These are phyloP conservation scores for Cercospora zeae-maydis DNA, from an alignment of 2,329 filamentous ascomycete species.

Conservation along the genomic window DNA sequence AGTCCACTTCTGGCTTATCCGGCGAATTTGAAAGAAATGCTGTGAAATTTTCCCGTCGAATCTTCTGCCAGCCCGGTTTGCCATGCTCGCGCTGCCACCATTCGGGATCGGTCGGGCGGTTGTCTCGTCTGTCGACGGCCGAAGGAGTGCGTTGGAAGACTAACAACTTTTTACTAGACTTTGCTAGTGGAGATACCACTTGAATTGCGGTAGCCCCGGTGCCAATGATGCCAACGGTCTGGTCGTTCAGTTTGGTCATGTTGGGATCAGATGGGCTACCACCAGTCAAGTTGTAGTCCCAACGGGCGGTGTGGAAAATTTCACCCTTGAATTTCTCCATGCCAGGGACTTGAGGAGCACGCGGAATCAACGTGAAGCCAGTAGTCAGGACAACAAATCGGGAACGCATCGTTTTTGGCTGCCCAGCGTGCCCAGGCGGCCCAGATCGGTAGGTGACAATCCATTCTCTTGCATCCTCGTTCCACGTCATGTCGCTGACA, in stretches of 20 bases:
- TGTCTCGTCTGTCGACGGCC: constrained; percentile 37
- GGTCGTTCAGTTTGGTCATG: constrained; percentile 38
- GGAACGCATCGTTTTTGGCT: too few species aligned
- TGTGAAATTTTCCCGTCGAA: constrained; percentile 47
- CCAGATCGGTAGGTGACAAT: too few species aligned
- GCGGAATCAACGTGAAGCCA: too few species aligned
- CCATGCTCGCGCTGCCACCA: constrained; percentile 39
- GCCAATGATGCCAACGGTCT: constrained; percentile 43
- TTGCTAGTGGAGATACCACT: constrained; percentile 39
- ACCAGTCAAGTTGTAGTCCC: constrained; percentile 44
- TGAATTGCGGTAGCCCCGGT: constrained; percentile 44
- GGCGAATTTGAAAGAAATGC: constrained; percentile 36
- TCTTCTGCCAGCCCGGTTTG: constrained; percentile 49
- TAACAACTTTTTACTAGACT: constrained; percentile 37
- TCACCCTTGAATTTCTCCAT: too few species aligned
- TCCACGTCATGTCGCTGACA: too few species aligned
- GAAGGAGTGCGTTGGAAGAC: constrained; percentile 46
- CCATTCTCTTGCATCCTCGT: too few species aligned
- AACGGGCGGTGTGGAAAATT: constrained; percentile 43
- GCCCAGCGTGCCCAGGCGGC: too few species aligned
- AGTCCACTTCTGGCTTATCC: constrained; percentile 38
- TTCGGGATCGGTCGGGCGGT: constrained; percentile 33
- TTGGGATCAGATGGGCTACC: constrained; percentile 33
- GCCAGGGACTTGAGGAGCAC: too few species aligned
- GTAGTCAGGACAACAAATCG: too few species aligned